phyloP scores from a whole-genome alignment of 192 early-diverging fungal genomes.

The Linnemannia elongata region DNA sequence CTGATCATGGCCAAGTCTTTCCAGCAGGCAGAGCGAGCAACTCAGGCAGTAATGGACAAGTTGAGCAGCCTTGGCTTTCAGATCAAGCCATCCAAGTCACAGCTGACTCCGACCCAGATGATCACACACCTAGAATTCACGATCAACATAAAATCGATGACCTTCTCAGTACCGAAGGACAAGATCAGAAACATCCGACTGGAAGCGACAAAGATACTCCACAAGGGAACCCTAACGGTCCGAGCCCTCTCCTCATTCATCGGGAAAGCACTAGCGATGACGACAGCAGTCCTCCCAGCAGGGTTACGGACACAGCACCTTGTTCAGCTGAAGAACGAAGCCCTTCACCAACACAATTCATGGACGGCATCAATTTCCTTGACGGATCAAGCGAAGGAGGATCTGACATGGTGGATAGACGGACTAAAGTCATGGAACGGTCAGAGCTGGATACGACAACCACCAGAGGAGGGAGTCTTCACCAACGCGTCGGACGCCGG shows the following conservation, averaged over 20 bases:
- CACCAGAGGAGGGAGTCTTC: slow-evolving; percentile 20
- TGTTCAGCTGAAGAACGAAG: slow-evolving; percentile 36
- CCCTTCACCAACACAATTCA: background rate
- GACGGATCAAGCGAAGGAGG: slow-evolving; percentile 7
- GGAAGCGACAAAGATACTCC: slow-evolving; percentile 22
- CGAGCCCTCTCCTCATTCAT: slow-evolving; percentile 40
- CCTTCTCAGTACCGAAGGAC: slow-evolving; percentile 26
- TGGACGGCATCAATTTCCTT: slow-evolving; percentile 16
- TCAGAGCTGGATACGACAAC: slow-evolving; percentile 21
- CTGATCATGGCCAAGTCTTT: slow-evolving; percentile 6
- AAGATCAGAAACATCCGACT: slow-evolving; percentile 37
- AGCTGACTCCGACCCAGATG: slow-evolving; percentile 4
- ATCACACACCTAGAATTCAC: slow-evolving; percentile 35
- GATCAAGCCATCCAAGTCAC: slow-evolving; percentile 34
- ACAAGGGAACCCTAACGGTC: background rate
- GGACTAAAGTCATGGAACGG: slow-evolving; percentile 39
- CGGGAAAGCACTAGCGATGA: slow-evolving; percentile 29
- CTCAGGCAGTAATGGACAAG: background rate
- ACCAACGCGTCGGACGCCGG: slow-evolving; percentile 48
- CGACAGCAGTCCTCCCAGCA: slow-evolving; percentile 45
- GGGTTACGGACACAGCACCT: slow-evolving; percentile 33
- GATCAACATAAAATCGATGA: slow-evolving; percentile 29
- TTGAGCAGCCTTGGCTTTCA: slow-evolving; percentile 22
- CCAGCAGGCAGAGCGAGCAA: background rate
- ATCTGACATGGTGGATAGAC: slow-evolving; percentile 29